Conservation (phyloP, 1,284 basidiomycete genomes). For the Microstroma glucosiphilum region DNA sequence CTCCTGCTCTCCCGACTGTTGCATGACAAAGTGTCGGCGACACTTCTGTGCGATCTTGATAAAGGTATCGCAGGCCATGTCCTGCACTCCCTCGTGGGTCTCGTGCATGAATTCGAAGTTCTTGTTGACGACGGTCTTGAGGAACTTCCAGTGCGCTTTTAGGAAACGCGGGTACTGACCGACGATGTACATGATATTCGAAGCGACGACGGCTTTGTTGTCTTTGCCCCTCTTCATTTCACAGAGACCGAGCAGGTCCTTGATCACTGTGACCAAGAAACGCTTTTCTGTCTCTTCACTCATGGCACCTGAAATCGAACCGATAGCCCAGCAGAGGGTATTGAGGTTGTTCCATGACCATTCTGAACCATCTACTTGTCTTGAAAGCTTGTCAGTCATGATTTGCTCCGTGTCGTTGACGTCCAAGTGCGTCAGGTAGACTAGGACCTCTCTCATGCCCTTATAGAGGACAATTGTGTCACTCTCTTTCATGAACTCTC, state of each 20-base stretch:
- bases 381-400: slow-evolving; percentile 77
- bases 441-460: slow-evolving; percentile 90
- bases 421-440: slow-evolving; percentile 92
- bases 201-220: slow-evolving; percentile 99
- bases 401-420: slow-evolving; percentile 93
- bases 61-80: slow-evolving; percentile 99
- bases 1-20: slow-evolving; percentile 92
- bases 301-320: slow-evolving; percentile 98
- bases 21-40: slow-evolving; percentile 95
- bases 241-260: slow-evolving; percentile 89
- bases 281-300: slow-evolving; percentile 94
- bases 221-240: slow-evolving; percentile 99
- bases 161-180: slow-evolving; percentile 99
- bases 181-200: slow-evolving; percentile 99
- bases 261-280: slow-evolving; percentile 98
- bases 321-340: slow-evolving; percentile 99
- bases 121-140: slow-evolving; percentile 99
- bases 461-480: slow-evolving; percentile 99
- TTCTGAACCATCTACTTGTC: slow-evolving; percentile 94
- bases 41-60: slow-evolving; percentile 99
- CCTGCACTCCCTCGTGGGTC: slow-evolving; percentile 97
- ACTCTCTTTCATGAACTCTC: slow-evolving; percentile 98
- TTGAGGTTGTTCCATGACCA: slow-evolving; percentile 99
- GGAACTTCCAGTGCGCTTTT: slow-evolving; percentile 99
- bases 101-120: slow-evolving; percentile 99